A percentile compares a stretch with the other conserved stretches of the same genome.
phyloP scores from a whole-genome alignment of 805 yeast genomes.

The Candida sithepensis region DNA sequence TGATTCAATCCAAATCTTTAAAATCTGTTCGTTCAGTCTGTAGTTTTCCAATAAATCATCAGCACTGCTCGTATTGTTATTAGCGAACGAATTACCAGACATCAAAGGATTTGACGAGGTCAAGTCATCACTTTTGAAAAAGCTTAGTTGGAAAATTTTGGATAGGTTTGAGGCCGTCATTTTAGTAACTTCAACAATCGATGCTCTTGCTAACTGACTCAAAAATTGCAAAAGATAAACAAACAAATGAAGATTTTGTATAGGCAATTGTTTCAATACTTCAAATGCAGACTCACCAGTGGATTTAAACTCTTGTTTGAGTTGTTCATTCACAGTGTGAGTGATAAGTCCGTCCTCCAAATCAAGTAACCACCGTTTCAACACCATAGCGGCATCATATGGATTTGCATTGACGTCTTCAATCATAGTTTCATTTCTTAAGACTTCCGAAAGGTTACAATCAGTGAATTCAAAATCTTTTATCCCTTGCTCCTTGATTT shows the following conservation, averaged over 20 bases:
- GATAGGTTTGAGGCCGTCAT: conserved; percentile 36
- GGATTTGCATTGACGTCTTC: conserved; percentile 19
- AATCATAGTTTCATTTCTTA: conserved; percentile 6
- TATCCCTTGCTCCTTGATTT: conserved; percentile 21
- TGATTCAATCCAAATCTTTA: conserved; percentile 26
- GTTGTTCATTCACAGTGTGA: conserved; percentile 15
- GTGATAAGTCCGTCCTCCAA: conserved; percentile 30
- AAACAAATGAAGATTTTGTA: conserved; percentile 31
- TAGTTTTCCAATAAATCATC: conserved; percentile 28
- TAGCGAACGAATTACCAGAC: conserved; percentile 5
- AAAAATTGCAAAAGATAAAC: conserved; percentile 28
- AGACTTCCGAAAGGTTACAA: conserved; percentile 11
- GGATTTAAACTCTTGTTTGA: conserved; percentile 11
- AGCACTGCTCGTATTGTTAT: conserved; percentile 18
- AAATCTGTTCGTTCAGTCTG: conserved; percentile 25
- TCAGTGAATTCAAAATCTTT: conserved; percentile 16
- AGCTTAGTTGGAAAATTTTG: conserved; percentile 36
- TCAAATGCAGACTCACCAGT: conserved; percentile 1
- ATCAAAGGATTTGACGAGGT: conserved; percentile 16
- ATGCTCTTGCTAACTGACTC: conserved; percentile 19
- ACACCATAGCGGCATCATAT: conserved; percentile 35
- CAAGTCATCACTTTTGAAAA: conserved; percentile 32
- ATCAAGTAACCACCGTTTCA: conserved; percentile 34
- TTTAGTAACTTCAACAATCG: conserved; percentile 28
- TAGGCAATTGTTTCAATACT: conserved; percentile 19